Conservation (phyloP, 2,329 filamentous ascomycete species). For the Ascochyta koolunga region DNA sequence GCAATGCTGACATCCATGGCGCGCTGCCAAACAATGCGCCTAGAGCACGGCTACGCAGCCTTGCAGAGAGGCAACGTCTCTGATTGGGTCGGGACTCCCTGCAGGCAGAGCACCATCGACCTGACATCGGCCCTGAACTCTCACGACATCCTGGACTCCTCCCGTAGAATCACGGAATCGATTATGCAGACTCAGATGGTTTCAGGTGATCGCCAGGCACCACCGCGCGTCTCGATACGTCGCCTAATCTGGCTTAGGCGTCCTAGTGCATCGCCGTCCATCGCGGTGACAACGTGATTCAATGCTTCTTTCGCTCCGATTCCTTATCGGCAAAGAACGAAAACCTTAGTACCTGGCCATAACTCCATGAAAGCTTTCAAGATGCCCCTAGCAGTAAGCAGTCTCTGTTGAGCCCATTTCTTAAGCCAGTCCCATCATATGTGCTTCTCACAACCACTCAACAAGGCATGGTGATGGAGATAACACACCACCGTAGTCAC, state of each 20-base stretch:
- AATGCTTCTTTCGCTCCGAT: neutral
- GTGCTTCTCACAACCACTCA: neutral
- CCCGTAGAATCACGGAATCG: neutral
- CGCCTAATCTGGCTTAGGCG: conserved; percentile 21
- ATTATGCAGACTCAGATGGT: neutral
- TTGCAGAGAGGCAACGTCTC: neutral
- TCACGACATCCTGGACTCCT: neutral
- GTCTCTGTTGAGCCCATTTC: neutral
- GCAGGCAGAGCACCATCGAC: neutral
- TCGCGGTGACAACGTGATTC: conserved; percentile 16
- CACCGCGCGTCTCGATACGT: neutral
- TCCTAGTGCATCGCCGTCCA: conserved; percentile 10
- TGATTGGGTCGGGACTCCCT: conserved; percentile 6
- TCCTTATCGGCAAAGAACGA: too few species aligned
- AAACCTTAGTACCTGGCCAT: neutral
- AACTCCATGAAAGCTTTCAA: conserved; percentile 27
- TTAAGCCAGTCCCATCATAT: neutral
- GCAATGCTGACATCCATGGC: conserved; percentile 21
- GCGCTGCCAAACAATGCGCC: conserved; percentile 10
- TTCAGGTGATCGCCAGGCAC: conserved; percentile 9
- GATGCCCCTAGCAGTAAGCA: conserved; percentile 43
- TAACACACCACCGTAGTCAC: neutral
- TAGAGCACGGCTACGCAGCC: conserved; percentile 17
- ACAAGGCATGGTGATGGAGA: neutral
- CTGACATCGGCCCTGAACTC: neutral